These are phyloP conservation scores for Aspergillus asperescens DNA, from an alignment of 495 filamentous ascomycete species.

Conservation along the genomic window DNA sequence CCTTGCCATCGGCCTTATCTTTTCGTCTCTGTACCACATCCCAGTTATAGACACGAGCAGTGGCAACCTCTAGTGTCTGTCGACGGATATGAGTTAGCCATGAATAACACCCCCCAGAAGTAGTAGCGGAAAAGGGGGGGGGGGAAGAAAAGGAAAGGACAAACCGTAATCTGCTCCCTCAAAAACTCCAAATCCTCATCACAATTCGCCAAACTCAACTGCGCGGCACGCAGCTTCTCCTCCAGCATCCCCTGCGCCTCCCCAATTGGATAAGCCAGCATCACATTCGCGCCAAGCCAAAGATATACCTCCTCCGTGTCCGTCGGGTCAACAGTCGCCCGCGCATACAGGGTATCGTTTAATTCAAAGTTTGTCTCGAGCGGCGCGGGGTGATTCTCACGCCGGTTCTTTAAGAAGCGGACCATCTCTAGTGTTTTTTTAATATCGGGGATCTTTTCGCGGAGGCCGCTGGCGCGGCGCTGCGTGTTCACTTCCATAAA, in stretches of 20 bases:
- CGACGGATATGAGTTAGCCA: slow-evolving; percentile 24
- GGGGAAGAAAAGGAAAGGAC: slow-evolving; percentile 17
- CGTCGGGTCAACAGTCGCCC: slow-evolving; percentile 69
- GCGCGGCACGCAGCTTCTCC: slow-evolving; percentile 74
- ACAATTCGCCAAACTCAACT: slow-evolving; percentile 71
- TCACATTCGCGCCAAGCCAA: slow-evolving; percentile 97
- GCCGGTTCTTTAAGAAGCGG: slow-evolving; percentile 61
- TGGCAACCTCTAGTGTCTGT: slow-evolving; percentile 93
- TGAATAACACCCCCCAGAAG: neutral
- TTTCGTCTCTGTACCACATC: slow-evolving; percentile 91
- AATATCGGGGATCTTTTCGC: slow-evolving; percentile 96
- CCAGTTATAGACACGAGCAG: slow-evolving; percentile 97
- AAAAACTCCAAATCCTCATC: slow-evolving; percentile 97
- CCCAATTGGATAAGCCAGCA: slow-evolving; percentile 86
- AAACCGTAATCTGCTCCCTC: slow-evolving; percentile 91
- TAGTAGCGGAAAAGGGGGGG: neutral
- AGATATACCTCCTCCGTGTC: slow-evolving; percentile 93
- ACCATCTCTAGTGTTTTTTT: slow-evolving; percentile 96
- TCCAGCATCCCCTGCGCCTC: slow-evolving; percentile 78
- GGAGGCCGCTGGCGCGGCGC: slow-evolving; percentile 71
- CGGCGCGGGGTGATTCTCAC: slow-evolving; percentile 15
- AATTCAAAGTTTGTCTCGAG: slow-evolving; percentile 92
- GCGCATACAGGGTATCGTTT: slow-evolving; percentile 92
- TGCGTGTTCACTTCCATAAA: slow-evolving; percentile 97
- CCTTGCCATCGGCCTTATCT: slow-evolving; percentile 68